Evolutionary conservation across 306 rosid genomes (phyloP), one percentile per base, ranked within the genome.

Genomic region (Gynostemma pentaphyllum): DNA sequence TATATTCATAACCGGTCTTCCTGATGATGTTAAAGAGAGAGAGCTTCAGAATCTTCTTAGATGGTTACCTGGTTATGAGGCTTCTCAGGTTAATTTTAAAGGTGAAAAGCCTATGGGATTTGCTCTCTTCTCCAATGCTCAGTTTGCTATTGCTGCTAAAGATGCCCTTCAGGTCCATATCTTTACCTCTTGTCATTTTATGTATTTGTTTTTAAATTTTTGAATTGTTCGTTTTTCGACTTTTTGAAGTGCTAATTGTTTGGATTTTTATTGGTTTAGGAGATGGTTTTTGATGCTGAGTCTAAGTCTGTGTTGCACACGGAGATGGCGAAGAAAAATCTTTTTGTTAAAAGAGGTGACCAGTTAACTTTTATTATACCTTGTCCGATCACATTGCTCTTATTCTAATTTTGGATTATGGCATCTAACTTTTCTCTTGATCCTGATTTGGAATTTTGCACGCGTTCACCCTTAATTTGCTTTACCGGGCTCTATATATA

Each of bases 61-160:
- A 42, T 94, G 99, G 97, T 42, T 94, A 26, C 97, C 99, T 1
- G 99, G 99, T 0, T 94, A 86, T 57, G 99, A 94, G 76, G 99
- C 99, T 47, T 94, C 99, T 22, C 99, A 94, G 46, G 79, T 89
- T 0, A 94, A 94, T 72, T 79, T 81, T 67, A 94, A 94, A 76
- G 99, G 95, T 5, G 99, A 94, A 45, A 94, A 94, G 64, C 99
- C 99, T 9, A 94, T 94, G 95, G 95, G 99, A 19, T 94, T 94
- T 37, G 99, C 97, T 15, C 95, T 94, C 11, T 94, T 94, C 68
- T 64, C 80, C 40, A 22, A 83, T 1, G 77, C 87, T 2, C 99
- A 82, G 60, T 81, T 83, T 48, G 99, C 99, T 7, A 42, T 88
- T 64, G 85, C 88, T 4, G 99, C 97, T 11, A 94, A 84, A 75